phyloP scores from a whole-genome alignment of 805 yeast species.

The Torulaspora gathmanii region DNA sequence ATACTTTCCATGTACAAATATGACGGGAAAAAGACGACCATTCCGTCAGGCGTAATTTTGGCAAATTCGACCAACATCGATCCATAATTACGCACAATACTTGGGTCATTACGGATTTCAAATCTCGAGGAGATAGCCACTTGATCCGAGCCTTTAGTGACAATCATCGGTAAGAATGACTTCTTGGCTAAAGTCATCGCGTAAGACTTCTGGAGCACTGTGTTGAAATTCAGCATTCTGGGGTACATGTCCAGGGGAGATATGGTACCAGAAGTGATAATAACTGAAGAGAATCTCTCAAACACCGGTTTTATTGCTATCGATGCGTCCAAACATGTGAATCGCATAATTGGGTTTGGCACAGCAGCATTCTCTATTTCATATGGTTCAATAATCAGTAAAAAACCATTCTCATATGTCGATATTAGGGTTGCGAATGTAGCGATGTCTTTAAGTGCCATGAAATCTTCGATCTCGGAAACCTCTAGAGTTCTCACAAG shows the following conservation, averaged over 20 bases:
- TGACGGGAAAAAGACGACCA: conserved; percentile 96
- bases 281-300: conserved; percentile 85
- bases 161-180: conserved; percentile 90
- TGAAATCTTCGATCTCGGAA: conserved; percentile 82
- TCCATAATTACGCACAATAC: conserved; percentile 96
- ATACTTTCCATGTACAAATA: conserved; percentile 97
- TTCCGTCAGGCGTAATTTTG: conserved; percentile 94
- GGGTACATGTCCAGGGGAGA: conserved; percentile 99
- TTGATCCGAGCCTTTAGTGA: conserved; percentile 97
- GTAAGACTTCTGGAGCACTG: conserved; percentile 90
- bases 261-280: conserved; percentile 95
- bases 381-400: conserved; percentile 88
- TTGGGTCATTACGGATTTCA: conserved; percentile 95
- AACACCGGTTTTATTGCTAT: conserved; percentile 96
- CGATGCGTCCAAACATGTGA: conserved; percentile 94
- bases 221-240: conserved; percentile 87
- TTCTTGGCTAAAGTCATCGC: conserved; percentile 92
- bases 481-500: conserved; percentile 86
- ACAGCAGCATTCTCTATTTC: conserved; percentile 94
- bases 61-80: conserved; percentile 86
- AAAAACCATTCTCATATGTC: conserved; percentile 90
- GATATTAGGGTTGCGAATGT: conserved; percentile 95
- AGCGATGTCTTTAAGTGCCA: conserved; percentile 90
- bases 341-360: conserved; percentile 91
- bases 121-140: conserved; percentile 94